Conservation (phyloP, 2,329 filamentous ascomycete species). For the Cadophora gregata region DNA sequence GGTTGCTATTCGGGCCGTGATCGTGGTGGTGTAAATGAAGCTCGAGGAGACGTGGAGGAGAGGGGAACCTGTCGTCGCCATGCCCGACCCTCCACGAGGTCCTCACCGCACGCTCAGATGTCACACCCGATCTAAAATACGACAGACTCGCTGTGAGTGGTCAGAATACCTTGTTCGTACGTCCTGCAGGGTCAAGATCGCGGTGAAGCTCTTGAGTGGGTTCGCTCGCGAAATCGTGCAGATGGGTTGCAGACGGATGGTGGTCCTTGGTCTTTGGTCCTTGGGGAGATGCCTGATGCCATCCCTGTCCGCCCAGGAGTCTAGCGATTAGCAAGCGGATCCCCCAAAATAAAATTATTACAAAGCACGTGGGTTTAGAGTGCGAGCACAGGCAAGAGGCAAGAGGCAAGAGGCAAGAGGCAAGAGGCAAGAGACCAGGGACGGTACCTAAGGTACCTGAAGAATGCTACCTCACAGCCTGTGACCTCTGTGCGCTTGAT, state of each 20-base stretch:
- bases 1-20: conserved; percentile 21
- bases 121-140: conserved; percentile 23
- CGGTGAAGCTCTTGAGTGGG: conserved; percentile 26
- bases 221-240: conserved; percentile 5
- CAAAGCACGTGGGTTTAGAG: conserved; percentile 37
- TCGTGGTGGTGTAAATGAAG: conserved; percentile 15
- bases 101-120: conserved; percentile 13
- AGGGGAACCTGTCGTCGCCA: conserved; percentile 13
- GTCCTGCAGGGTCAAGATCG: not conserved
- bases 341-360: conserved; percentile 41
- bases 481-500: not conserved
- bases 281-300: conserved; percentile 1
- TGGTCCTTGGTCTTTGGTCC: no score
- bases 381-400: not conserved
- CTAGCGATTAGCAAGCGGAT: conserved; percentile 19
- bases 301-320: not conserved
- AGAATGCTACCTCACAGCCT: not conserved
- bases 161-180: conserved; percentile 10
- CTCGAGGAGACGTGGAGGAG: conserved; percentile 9
- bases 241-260: not conserved
- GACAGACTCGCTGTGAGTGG: conserved; percentile 25
- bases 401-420: not conserved
- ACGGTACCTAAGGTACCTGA: no score
- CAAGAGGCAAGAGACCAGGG: no score
- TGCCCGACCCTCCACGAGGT: conserved; percentile 8